Evolutionary conservation across 2,329 filamentous ascomycete genomes (phyloP), one percentile per base, ranked within the genome.

Genomic region (Apiospora sp.): DNA sequence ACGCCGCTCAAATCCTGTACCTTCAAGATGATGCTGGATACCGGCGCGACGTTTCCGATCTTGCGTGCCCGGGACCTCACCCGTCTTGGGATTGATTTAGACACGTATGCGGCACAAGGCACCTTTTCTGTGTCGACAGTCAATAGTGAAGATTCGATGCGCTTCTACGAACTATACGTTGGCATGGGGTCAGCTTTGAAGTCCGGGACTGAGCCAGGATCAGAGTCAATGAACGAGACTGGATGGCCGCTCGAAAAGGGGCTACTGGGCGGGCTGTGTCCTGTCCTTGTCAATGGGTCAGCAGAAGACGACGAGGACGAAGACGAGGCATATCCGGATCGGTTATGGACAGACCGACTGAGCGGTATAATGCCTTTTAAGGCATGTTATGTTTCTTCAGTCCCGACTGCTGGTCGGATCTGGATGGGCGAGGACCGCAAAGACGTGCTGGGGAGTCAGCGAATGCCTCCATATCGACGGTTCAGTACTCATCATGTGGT

Each of bases 301-400:
- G 37, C 41, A 13, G 22, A 67, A 27, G 51, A 34, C 30, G 64
- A 68, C 41, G 64, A 48, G n/a, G 70, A 51, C 1, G 43, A 43
- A 10, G 19, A 68, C 30, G 74, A 71, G 51, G 22, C 41, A 14
- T 41, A 13, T 24, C 58, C 58, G 2, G 58, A 64, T 64, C 58
- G 22, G 30, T 12, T 64, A 10, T 64, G 58, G 58, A 70, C 74
- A 2, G 74, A 80, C 22, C 81, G 85, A 0, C 79, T 87, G 4
- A 84, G 81, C 41, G 84, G 85, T 7, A 75, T 86, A 68, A 51
- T 86, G 34, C 84, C 85, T 13, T 85, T 86, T 74, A 79, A 83
- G 27, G 79, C 79, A 7, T 84, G 81, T 74, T 87, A 87, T 74
- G 70, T 84, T 27, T 81, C 82, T 27, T 80, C 79, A n/a, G 82